Conservation (phyloP, 306 rosid species). For the Prunus mume region DNA sequence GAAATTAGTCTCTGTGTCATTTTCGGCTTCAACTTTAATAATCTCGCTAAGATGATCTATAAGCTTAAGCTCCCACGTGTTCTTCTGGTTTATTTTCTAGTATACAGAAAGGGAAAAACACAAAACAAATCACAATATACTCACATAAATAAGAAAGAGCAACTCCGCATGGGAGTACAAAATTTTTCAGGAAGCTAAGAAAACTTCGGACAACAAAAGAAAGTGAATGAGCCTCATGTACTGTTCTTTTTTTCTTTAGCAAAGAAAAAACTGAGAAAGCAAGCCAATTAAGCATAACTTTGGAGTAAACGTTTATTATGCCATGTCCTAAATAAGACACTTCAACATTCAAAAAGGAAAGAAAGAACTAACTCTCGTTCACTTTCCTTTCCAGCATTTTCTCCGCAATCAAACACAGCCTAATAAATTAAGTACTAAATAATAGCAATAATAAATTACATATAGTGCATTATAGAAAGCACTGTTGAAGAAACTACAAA, state of each 20-base stretch:
- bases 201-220: neutral
- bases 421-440: neutral
- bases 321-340: neutral
- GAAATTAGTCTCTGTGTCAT: slow-evolving; percentile 73
- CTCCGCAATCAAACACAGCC: neutral
- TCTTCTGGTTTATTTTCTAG: slow-evolving; percentile 96
- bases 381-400: neutral
- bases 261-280: neutral
- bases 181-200: neutral
- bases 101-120: neutral
- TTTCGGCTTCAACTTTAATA: slow-evolving; percentile 72
- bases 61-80: slow-evolving; percentile 88
- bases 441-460: neutral
- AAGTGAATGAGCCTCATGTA: neutral
- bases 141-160: neutral
- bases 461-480: no score
- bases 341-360: neutral
- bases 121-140: neutral
- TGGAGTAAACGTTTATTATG: neutral
- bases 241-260: neutral
- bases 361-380: neutral
- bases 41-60: slow-evolving; percentile 88
- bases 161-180: neutral
- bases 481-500: neutral
- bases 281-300: neutral